Percentiles rank a stretch among this genome's conserved stretches.
These are phyloP conservation scores for Dalbergia cochinchinensis DNA, from an alignment of 306 rosid species.

Conservation along the genomic window DNA sequence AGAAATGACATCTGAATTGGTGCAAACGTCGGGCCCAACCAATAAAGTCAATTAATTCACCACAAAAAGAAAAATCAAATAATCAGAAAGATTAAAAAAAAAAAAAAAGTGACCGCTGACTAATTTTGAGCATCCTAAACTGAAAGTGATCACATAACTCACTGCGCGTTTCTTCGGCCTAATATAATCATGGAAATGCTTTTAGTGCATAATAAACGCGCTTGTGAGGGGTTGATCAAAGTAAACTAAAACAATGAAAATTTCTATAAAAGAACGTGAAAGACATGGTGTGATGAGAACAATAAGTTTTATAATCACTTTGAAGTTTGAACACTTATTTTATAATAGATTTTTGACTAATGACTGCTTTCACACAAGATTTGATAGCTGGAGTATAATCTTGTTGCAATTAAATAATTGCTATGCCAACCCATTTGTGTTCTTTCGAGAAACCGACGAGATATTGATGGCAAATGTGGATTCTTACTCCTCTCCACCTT, in stretches of 20 bases:
- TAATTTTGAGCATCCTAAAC: background rate
- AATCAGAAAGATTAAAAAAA: background rate
- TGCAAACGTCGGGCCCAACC: background rate
- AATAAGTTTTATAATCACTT: conserved; percentile 2
- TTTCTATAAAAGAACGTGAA: background rate
- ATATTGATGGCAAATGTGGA: background rate
- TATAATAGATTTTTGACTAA: background rate
- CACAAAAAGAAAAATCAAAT: background rate
- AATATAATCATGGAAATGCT: too few relatives aligned
- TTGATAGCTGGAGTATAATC: background rate
- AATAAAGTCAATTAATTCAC: background rate
- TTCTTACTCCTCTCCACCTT: background rate
- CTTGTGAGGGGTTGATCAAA: conserved; percentile 15
- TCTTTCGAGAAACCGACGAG: conserved; percentile 11
- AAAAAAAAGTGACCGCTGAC: background rate
- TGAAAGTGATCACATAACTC: background rate
- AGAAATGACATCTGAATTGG: conserved; percentile 18
- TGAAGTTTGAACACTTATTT: background rate
- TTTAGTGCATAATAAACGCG: background rate
- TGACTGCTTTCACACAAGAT: background rate
- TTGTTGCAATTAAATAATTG: conserved; percentile 9
- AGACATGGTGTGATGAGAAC: background rate
- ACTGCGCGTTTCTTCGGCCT: conserved; percentile 14
- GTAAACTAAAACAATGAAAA: background rate
- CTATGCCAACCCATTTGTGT: conserved; percentile 18